Percentiles rank a stretch among this genome's conserved stretches.
Conservation (phyloP, 2,329 filamentous ascomycete species). For the Aspergillus costaricaensis region DNA sequence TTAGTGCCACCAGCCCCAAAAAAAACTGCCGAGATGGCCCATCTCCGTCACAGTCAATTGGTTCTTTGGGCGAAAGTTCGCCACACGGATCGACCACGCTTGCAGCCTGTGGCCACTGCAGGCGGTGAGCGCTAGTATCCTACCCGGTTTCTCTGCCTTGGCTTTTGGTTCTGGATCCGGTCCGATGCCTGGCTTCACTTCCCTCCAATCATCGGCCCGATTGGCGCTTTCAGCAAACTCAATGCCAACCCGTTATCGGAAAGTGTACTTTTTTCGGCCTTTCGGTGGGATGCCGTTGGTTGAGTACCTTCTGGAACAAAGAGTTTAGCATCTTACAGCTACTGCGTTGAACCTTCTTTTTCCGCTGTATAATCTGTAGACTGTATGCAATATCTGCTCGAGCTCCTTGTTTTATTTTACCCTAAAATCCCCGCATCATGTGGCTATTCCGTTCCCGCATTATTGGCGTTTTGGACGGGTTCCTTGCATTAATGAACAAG, state of each 20-base stretch:
- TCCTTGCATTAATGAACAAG: too few relatives aligned
- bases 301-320: neutral
- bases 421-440: too few relatives aligned
- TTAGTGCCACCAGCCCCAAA: neutral
- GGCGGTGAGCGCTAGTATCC: neutral
- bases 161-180: constrained; percentile 4
- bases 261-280: neutral
- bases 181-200: neutral
- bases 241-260: constrained; percentile 1
- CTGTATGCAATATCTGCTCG: too few relatives aligned
- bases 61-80: neutral
- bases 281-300: neutral
- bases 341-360: too few relatives aligned
- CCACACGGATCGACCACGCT: constrained; percentile 9
- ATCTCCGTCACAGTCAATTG: neutral
- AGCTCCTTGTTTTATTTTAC: too few relatives aligned
- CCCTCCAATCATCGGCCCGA: neutral
- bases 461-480: too few relatives aligned
- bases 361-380: too few relatives aligned
- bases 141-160: neutral
- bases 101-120: constrained; percentile 3
- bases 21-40: neutral
- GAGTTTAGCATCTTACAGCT: too few relatives aligned
- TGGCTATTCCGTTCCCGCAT: too few relatives aligned
- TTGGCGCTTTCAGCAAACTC: neutral